These are phyloP conservation scores for Rubia balearica DNA, from an alignment of 305 asterid species.

Conservation along the genomic window DNA sequence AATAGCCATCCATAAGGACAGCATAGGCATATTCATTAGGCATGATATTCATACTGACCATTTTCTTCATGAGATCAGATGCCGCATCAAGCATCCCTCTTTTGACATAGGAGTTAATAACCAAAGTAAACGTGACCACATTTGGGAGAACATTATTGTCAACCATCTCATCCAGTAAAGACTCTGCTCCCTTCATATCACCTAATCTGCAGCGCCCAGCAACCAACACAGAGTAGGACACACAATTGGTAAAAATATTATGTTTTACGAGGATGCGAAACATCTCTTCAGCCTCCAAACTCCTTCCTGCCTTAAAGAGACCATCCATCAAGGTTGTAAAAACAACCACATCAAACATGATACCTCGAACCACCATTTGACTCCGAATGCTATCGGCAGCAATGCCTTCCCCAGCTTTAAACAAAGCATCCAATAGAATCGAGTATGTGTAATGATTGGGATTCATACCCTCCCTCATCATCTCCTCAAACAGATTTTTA, in stretches of 20 bases:
- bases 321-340: slow-evolving; percentile 69
- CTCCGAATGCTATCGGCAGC: slow-evolving; percentile 59
- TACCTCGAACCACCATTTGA: slow-evolving; percentile 80
- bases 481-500: slow-evolving; percentile 43
- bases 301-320: slow-evolving; percentile 55
- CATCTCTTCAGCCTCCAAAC: slow-evolving; percentile 57
- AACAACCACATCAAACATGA: slow-evolving; percentile 58
- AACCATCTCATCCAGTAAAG: slow-evolving; percentile 60
- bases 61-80: slow-evolving; percentile 31
- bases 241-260: slow-evolving; percentile 41
- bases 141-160: slow-evolving; percentile 44
- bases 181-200: slow-evolving; percentile 47
- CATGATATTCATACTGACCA: slow-evolving; percentile 44
- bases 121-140: slow-evolving; percentile 57
- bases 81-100: slow-evolving; percentile 67
- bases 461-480: slow-evolving; percentile 41
- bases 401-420: slow-evolving; percentile 39
- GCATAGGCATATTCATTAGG: slow-evolving; percentile 60
- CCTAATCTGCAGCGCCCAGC: slow-evolving; percentile 65
- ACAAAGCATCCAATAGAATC: slow-evolving; percentile 46
- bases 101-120: slow-evolving; percentile 61
- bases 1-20: slow-evolving; percentile 59
- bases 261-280: slow-evolving; percentile 38
- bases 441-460: slow-evolving; percentile 79
- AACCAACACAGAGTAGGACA: slow-evolving; percentile 64